Conservation (phyloP, 2,329 filamentous ascomycete genomes). For the Pseudogymnoascus sp. region DNA sequence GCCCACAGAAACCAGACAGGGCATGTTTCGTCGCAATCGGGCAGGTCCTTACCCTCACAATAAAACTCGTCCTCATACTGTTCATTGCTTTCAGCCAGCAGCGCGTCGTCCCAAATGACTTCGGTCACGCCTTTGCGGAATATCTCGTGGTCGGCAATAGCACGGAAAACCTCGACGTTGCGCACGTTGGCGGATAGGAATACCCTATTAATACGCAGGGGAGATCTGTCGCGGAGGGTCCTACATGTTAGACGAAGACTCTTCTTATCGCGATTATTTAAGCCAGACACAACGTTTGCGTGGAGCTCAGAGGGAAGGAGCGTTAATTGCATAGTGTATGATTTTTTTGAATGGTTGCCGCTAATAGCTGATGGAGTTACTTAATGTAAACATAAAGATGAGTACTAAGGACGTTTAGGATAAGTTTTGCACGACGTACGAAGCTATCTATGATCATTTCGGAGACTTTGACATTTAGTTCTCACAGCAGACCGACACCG, state of each 20-base stretch:
- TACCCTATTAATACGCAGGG: slow-evolving; percentile 29
- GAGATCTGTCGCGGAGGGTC: slow-evolving; percentile 12
- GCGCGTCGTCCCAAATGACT: slow-evolving; percentile 33
- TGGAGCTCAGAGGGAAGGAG: slow-evolving; percentile 12
- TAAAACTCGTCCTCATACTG: neutral
- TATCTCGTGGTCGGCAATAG: slow-evolving; percentile 30
- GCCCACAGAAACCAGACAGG: neutral
- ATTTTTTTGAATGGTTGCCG: neutral
- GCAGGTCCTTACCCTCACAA: neutral
- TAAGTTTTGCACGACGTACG: too few relatives aligned
- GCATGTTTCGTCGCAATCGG: neutral
- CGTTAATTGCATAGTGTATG: neutral
- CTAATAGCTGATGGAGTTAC: too few relatives aligned
- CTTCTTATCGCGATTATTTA: slow-evolving; percentile 25
- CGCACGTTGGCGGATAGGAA: slow-evolving; percentile 34
- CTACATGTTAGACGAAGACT: slow-evolving; percentile 22
- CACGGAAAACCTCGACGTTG: slow-evolving; percentile 31
- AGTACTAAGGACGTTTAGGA: too few relatives aligned
- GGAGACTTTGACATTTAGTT: too few relatives aligned
- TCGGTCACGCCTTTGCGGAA: slow-evolving; percentile 29
- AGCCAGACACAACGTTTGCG: slow-evolving; percentile 7
- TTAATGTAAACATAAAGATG: too few relatives aligned
- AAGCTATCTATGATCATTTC: too few relatives aligned
- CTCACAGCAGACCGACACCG: too few relatives aligned
- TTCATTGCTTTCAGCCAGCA: neutral